Percentiles rank a stretch among this genome's conserved stretches.
Conservation (phyloP, 2,329 filamentous ascomycete genomes). For the Penicillium occitanis region DNA sequence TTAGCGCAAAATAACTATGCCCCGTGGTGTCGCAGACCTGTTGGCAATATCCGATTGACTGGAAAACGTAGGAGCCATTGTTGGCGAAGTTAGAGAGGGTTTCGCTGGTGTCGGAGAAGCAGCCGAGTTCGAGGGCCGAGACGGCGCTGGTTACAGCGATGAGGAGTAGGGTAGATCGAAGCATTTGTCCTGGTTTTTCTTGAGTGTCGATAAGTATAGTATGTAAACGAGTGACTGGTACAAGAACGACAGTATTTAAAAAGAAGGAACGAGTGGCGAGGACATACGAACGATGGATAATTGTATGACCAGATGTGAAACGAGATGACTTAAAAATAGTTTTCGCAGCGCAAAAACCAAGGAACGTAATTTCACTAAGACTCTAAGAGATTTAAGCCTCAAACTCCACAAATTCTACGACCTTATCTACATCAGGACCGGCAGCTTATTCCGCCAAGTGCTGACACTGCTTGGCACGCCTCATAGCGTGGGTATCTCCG, state of each 20-base stretch:
- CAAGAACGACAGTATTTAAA: neutral
- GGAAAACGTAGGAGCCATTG: neutral
- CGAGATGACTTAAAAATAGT: neutral
- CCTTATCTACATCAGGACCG: neutral
- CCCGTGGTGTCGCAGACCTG: neutral
- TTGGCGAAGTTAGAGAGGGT: conserved; percentile 2
- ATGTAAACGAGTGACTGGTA: neutral
- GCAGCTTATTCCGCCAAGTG: neutral
- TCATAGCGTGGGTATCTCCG: neutral
- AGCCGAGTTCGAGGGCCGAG: conserved; percentile 1
- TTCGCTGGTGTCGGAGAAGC: conserved; percentile 9
- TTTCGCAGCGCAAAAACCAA: neutral
- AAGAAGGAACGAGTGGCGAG: neutral
- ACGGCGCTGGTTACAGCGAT: neutral
- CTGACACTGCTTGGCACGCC: neutral
- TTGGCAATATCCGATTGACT: neutral
- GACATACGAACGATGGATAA: neutral
- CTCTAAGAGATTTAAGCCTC: neutral
- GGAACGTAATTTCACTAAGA: neutral
- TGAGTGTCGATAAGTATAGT: neutral
- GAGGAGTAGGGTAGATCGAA: neutral
- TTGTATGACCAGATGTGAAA: neutral
- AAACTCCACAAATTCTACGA: neutral
- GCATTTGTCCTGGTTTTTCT: neutral
- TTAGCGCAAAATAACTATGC: neutral